Base-by-base conservation (phyloP, 2,329 filamentous ascomycete genomes). In the Coniella vitis region DNA sequence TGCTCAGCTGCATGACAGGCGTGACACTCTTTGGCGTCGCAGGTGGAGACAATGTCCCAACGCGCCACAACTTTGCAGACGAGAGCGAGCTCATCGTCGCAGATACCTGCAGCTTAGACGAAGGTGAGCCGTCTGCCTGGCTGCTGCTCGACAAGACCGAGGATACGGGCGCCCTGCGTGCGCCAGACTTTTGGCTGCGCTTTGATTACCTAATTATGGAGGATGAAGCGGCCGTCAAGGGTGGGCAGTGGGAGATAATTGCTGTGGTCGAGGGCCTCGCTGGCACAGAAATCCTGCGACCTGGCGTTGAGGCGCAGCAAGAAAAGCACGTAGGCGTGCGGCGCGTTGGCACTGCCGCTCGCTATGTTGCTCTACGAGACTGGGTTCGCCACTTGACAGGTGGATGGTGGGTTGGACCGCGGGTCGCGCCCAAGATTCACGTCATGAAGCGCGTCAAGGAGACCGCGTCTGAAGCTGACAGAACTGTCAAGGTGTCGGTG, bases 1-100 rank as follows among this genome's bases (percentile, higher is more conserved):
- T 84, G 12, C 68, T 82, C 10, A 76, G 78, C 42, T 86, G 83
- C 69, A 86, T 86, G 82, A 86, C 83, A 25, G 83, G 83, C 45
- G 75, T 85, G 9, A 84, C 83, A 3, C 77, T 83, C 45, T 86
- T 86, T 56, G 74, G 76, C 16, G 74, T 79, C 55, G 55, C 55
- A 7, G 57, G 54, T 16, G 65, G 65, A 40, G 55, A 65, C 9
- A 63, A 68, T 10, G 56, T 71, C 43, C 63, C 65, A n/a, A 49
- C 49, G 45, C 45, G 49, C 7, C 51, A 53, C 19, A 34, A 47
- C 22, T 46, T 69, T 8, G 57, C 66, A 7, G 55, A 69, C 38
- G 44, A 58, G 9, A 20, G 48, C 13, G 21, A 38, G 4, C 31
- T 43, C 8, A 45, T 43, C n/a, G 22, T 31, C 19, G 41, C 38